Percentiles rank a stretch among this genome's conserved stretches.
Evolutionary conservation across 257 asterid species (phyloP).

Genomic region (Fraxinus quadrangulata): DNA sequence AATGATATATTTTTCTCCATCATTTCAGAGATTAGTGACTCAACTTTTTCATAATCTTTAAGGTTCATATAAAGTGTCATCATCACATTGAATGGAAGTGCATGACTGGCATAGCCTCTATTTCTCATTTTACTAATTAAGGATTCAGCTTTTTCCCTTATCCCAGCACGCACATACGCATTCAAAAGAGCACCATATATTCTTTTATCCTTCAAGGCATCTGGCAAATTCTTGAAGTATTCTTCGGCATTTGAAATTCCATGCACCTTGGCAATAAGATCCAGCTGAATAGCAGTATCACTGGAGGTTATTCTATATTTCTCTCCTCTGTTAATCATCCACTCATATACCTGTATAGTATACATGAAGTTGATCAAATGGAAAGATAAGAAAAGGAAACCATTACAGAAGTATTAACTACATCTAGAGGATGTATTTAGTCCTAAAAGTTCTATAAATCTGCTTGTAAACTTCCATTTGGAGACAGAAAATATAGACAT

Average conservation of each 20-base stretch:
- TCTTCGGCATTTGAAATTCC: slow-evolving; percentile 82
- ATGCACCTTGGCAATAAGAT: slow-evolving; percentile 76
- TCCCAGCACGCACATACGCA: slow-evolving; percentile 62
- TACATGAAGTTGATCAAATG: slow-evolving; percentile 12
- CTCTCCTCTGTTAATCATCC: slow-evolving; percentile 86
- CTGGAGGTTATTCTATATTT: slow-evolving; percentile 64
- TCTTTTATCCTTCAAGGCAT: slow-evolving; percentile 70
- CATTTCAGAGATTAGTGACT: slow-evolving; percentile 47
- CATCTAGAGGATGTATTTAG: not conserved
- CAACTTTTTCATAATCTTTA: slow-evolving; percentile 42
- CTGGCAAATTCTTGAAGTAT: slow-evolving; percentile 65
- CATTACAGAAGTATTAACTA: not conserved
- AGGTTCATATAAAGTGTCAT: slow-evolving; percentile 56
- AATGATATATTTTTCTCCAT: slow-evolving; percentile 37
- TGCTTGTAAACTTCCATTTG: not conserved
- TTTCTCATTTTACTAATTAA: slow-evolving; percentile 42
- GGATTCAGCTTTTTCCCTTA: slow-evolving; percentile 79
- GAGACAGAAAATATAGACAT: not conserved
- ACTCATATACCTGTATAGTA: slow-evolving; percentile 67
- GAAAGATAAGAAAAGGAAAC: slow-evolving; percentile 1
- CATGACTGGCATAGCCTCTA: slow-evolving; percentile 43
- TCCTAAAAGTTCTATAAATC: not conserved
- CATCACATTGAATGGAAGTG: slow-evolving; percentile 55
- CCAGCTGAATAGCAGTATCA: slow-evolving; percentile 88
- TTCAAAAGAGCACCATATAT: slow-evolving; percentile 83